Conservation (phyloP, 1,284 basidiomycete genomes). For the Somion occarium region DNA sequence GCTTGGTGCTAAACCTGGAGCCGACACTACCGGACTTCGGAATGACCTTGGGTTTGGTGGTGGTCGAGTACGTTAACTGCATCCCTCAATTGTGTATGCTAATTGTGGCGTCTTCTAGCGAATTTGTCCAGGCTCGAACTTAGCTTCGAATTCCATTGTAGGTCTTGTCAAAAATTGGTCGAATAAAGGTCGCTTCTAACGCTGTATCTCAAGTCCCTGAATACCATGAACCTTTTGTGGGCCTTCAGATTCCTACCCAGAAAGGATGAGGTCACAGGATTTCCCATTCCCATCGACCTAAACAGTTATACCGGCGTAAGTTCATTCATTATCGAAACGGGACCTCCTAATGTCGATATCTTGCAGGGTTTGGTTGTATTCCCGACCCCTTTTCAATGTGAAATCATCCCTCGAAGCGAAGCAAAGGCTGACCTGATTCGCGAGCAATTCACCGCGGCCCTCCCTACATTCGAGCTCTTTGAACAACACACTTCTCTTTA, state of each 20-base stretch:
- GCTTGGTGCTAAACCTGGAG: conserved; percentile 4
- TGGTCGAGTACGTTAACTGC: conserved; percentile 8
- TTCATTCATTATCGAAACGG: too few relatives aligned
- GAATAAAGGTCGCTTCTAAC: neutral
- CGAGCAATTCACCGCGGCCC: neutral
- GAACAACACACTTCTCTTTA: too few relatives aligned
- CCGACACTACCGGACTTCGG: conserved; percentile 1
- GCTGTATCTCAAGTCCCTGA: neutral
- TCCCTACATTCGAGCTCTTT: neutral
- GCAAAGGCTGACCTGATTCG: conserved; percentile 5
- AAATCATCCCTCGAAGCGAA: conserved; percentile 5
- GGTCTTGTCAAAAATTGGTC: too few relatives aligned
- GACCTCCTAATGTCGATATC: too few relatives aligned
- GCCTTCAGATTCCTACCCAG: conserved; percentile 7
- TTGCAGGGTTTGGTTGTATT: conserved; percentile 1
- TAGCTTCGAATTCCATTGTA: conserved; percentile 8
- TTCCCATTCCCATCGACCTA: too few relatives aligned
- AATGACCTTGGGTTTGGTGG: conserved; percentile 8
- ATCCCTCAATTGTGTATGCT: too few relatives aligned
- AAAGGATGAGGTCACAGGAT: too few relatives aligned
- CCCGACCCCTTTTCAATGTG: conserved; percentile 1
- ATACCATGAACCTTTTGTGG: conserved; percentile 8
- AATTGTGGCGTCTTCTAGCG: neutral
- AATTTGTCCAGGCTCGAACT: conserved; percentile 7
- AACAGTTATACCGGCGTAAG: too few relatives aligned